Evolutionary conservation across 768 basidiomycete species (phyloP).

Genomic region (Rubroboletus pulcherrimus): DNA sequence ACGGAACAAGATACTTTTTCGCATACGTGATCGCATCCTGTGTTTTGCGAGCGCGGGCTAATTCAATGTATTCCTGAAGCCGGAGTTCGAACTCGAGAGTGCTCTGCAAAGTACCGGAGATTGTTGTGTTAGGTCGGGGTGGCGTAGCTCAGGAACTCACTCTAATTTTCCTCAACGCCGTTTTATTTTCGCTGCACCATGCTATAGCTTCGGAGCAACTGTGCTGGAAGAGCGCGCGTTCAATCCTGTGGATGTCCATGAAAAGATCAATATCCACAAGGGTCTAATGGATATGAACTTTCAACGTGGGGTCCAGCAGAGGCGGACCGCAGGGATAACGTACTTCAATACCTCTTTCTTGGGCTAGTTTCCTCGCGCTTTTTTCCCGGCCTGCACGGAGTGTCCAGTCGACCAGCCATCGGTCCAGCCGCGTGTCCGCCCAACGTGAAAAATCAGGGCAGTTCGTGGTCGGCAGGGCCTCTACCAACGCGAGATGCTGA

Average conservation of each 20-base stretch:
- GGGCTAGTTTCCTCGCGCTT: conserved; percentile 73
- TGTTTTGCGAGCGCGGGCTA: conserved; percentile 62
- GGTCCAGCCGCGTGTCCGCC: conserved; percentile 75
- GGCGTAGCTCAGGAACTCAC: conserved; percentile 35
- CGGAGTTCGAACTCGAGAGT: conserved; percentile 95
- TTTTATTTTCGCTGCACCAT: conserved; percentile 97
- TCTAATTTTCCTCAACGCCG: conserved; percentile 87
- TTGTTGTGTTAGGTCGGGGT: conserved; percentile 10
- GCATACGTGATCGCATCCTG: conserved; percentile 81
- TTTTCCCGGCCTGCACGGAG: conserved; percentile 73
- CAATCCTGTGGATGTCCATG: conserved; percentile 83
- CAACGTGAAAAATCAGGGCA: conserved; percentile 66
- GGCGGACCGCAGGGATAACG: conserved; percentile 27
- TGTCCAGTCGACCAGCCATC: conserved; percentile 94
- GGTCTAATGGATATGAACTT: conserved; percentile 43
- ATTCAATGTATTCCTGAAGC: conserved; percentile 94
- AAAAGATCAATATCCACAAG: conserved; percentile 92
- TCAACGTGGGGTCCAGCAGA: conserved; percentile 17
- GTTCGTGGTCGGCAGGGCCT: conserved; percentile 49
- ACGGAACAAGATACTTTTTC: conserved; percentile 72
- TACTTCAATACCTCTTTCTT: conserved; percentile 78
- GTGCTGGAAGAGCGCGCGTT: conserved; percentile 67
- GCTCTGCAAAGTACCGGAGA: conserved; percentile 50
- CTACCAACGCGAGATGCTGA: conserved; percentile 63
- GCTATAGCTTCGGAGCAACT: conserved; percentile 86